phyloP scores from a whole-genome alignment of 495 filamentous ascomycete genomes.

The Penicillium fimorum region DNA sequence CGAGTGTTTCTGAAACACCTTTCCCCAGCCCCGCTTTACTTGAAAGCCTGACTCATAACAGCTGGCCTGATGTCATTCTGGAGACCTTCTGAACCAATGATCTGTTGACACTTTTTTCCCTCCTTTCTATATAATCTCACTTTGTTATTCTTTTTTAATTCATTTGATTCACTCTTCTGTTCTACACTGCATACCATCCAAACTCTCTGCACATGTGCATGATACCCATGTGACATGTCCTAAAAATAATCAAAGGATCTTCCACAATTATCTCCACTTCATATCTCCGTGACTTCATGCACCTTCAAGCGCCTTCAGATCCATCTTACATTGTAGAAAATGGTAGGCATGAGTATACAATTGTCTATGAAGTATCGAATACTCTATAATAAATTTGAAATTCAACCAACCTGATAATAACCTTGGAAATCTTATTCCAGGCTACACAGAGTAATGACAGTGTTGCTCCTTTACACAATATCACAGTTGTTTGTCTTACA shows the following conservation, averaged over 20 bases:
- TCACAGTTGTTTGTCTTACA: not conserved
- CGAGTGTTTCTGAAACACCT: not conserved
- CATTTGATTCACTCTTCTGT: constrained; percentile 3
- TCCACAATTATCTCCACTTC: constrained; percentile 26
- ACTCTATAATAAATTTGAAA: not conserved
- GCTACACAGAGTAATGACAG: not conserved
- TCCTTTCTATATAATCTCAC: not conserved
- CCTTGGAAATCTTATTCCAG: not conserved
- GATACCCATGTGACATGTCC: not conserved
- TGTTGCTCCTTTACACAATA: not conserved
- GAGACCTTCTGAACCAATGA: constrained; percentile 14
- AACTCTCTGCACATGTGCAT: constrained; percentile 1
- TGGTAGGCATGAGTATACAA: not conserved
- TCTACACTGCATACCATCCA: not conserved
- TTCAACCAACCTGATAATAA: not conserved
- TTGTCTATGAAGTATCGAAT: not conserved
- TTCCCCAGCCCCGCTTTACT: constrained; percentile 2
- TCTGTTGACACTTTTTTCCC: constrained; percentile 9
- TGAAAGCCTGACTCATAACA: constrained; percentile 6
- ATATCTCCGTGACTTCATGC: not conserved
- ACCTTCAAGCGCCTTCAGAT: constrained; percentile 1
- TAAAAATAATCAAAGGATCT: constrained; percentile 14
- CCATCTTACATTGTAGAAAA: not conserved
- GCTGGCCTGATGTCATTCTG: constrained; percentile 30
- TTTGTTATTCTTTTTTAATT: not conserved